Evolutionary conservation across 1,284 basidiomycete genomes (phyloP).

Genomic region (Caloboletus firmus): DNA sequence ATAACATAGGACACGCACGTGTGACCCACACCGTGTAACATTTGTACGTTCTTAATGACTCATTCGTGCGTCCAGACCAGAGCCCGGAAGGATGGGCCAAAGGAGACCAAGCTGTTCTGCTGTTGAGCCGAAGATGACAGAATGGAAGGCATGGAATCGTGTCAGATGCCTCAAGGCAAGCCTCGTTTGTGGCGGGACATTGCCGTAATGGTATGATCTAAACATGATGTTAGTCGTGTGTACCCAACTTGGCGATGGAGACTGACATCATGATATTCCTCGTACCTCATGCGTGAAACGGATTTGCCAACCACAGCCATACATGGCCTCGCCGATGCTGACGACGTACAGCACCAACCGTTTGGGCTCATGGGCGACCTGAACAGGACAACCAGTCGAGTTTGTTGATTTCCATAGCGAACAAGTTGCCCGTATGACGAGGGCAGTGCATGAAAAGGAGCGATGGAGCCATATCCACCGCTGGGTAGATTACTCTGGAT

Average conservation of each 20-base stretch:
- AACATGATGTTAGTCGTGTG: conserved; percentile 17
- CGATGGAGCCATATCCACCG: conserved; percentile 7
- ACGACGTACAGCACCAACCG: not conserved
- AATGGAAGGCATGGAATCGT: conserved; percentile 25
- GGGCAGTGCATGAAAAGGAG: conserved; percentile 10
- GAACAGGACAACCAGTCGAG: not conserved
- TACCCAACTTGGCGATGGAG: conserved; percentile 6
- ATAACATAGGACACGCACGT: conserved; percentile 10
- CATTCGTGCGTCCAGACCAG: not conserved
- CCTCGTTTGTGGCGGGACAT: conserved; percentile 25
- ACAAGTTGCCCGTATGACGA: not conserved
- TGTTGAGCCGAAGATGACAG: not conserved
- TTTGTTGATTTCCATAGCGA: not conserved
- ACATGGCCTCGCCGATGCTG: not conserved
- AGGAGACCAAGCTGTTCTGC: too few species aligned
- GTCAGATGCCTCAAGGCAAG: conserved; percentile 31
- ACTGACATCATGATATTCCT: not conserved
- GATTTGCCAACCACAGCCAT: not conserved
- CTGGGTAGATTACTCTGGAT: not conserved
- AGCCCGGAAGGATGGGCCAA: too few species aligned
- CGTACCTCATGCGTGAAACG: not conserved
- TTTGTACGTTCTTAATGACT: conserved; percentile 6
- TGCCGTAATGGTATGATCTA: conserved; percentile 10
- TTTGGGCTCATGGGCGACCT: not conserved
- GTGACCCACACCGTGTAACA: conserved; percentile 5